phyloP scores from a whole-genome alignment of 495 filamentous ascomycete genomes.

The Aspergillus olivimuriae region DNA sequence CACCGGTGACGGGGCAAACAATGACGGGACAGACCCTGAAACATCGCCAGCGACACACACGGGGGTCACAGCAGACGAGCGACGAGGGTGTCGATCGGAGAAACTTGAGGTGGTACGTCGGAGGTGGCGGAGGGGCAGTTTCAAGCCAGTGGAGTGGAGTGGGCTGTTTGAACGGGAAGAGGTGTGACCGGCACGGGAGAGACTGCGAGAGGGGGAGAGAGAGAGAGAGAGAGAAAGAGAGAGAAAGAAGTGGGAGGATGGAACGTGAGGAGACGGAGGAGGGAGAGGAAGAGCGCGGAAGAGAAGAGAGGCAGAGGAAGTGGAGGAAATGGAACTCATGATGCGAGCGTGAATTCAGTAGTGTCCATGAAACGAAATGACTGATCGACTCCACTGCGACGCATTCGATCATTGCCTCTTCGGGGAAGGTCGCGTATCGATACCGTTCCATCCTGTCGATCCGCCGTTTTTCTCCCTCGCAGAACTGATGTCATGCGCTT shows the following conservation, averaged over 20 bases:
- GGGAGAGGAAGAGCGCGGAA: constrained; percentile 9
- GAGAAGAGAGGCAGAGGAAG: constrained; percentile 1
- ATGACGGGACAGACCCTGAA: constrained; percentile 4
- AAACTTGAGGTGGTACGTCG: not conserved
- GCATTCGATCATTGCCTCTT: too few species aligned
- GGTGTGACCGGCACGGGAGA: not conserved
- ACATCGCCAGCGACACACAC: constrained; percentile 8
- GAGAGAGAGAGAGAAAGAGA: constrained; percentile 2
- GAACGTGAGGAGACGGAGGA: not conserved
- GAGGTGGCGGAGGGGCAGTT: constrained; percentile 1
- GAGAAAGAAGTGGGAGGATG: constrained; percentile 8
- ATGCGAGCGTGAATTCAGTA: not conserved
- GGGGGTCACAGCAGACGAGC: not conserved
- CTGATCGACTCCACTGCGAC: too few species aligned
- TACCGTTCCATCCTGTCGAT: too few species aligned
- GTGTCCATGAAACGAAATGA: not conserved
- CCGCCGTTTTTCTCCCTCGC: constrained; percentile 1
- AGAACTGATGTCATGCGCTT: too few species aligned
- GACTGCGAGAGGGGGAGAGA: not conserved
- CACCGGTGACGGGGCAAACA: constrained; percentile 5
- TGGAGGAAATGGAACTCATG: too few species aligned
- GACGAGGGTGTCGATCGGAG: not conserved
- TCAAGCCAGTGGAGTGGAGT: not conserved
- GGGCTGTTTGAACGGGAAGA: not conserved
- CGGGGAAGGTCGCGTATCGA: too few species aligned